Evolutionary conservation across 225 moss, liverwort and hornwort genomes (phyloP), one percentile per base, ranked within the genome.

Genomic region (Straminergon stramineum): DNA sequence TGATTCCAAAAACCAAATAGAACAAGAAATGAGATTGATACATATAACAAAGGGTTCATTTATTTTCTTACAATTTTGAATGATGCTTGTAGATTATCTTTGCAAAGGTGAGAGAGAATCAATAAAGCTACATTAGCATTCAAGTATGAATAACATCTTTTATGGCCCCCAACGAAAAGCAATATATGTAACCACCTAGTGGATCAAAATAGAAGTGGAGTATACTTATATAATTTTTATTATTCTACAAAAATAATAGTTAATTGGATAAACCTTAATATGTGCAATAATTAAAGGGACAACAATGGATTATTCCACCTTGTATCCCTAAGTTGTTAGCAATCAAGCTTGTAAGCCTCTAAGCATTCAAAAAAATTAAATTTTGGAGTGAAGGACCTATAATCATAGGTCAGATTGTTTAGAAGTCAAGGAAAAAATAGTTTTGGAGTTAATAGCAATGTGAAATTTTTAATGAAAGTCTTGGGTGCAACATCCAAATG

Each of bases 261-360:
- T 8, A 26, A 26, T 71, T 41, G 2, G 41, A 71, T 15, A 41
- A 15, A 71, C 5, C 3, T 39, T n/a, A 13, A 41, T 41, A 24
- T 71, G 26, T 71, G 24, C 14, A 41, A 71, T 15, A 41, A 24
- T 26, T 43, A 15, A 71, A 71, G 41, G 5, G 0, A 26, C 8
- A 41, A 41, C 5, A 71, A 41, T 41, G 21, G 1, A 1, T 15
- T 71, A 26, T 41, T 71, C 5, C 9, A 41, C 1, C 5, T 71
- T 71, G 0, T 9, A 0, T 41, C 9, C 3, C 4, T 24, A 4
- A 39, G 14, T 39, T 70, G 8, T 9, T 41, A 41, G 41, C 2
- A 41, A 0, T 2, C 1, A 41, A 71, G 71, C 3, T 0, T 26
- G 15, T 71, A 5, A 71, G 9, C 15, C 0, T 24, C 0, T 6